phyloP scores from a whole-genome alignment of 805 yeast genomes.

The Candida verbasci region DNA sequence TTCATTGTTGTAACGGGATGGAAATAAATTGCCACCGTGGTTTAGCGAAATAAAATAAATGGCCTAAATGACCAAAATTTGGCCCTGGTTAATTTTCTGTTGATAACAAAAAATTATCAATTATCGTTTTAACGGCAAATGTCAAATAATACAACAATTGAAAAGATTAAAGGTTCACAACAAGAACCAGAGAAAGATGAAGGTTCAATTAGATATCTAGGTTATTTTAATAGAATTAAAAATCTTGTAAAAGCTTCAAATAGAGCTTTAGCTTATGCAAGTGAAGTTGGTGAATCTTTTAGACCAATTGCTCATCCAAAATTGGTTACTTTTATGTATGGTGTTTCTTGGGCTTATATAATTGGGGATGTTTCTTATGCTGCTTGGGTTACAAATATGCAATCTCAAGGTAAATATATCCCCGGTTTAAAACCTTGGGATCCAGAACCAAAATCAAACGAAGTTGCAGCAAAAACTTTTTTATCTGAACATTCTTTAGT shows the following conservation, averaged over 20 bases:
- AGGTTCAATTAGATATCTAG: slow-evolving; percentile 64
- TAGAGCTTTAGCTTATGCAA: slow-evolving; percentile 80
- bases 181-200: slow-evolving; percentile 14
- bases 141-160: neutral
- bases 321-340: slow-evolving; percentile 64
- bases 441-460: slow-evolving; percentile 31
- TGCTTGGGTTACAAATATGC: slow-evolving; percentile 63
- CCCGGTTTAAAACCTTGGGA: slow-evolving; percentile 71
- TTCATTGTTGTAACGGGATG: slow-evolving; percentile 24
- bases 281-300: slow-evolving; percentile 83
- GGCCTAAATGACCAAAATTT: too few relatives aligned
- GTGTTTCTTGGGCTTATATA: slow-evolving; percentile 70
- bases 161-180: slow-evolving; percentile 8
- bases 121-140: too few relatives aligned
- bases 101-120: too few relatives aligned
- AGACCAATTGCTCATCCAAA: slow-evolving; percentile 74
- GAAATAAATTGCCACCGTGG: too few relatives aligned
- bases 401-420: slow-evolving; percentile 58
- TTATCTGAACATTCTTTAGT: slow-evolving; percentile 21
- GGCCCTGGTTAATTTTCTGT: too few relatives aligned
- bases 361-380: slow-evolving; percentile 72
- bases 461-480: slow-evolving; percentile 33
- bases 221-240: slow-evolving; percentile 71
- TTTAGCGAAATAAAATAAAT: too few relatives aligned
- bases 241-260: slow-evolving; percentile 71